Evolutionary conservation across 225 moss, liverwort and hornwort genomes (phyloP).

Genomic region (Polytrichum formosum): DNA sequence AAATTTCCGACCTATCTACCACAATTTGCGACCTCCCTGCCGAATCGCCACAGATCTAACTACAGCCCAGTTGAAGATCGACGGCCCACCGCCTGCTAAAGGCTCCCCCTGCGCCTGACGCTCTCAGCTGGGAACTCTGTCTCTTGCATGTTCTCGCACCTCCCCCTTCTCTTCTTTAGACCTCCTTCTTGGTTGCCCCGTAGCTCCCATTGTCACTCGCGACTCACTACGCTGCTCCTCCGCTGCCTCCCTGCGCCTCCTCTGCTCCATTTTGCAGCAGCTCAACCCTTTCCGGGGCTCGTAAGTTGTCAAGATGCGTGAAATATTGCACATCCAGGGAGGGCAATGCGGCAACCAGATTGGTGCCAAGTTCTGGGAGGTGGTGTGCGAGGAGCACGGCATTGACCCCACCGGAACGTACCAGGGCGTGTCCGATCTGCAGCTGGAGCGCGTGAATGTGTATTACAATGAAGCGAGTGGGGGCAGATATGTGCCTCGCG

Average conservation of each 20-base stretch:
- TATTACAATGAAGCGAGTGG: slow-evolving; percentile 61
- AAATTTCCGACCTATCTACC: too few species aligned
- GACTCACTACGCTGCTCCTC: not conserved
- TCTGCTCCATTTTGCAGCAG: not conserved
- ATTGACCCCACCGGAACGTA: slow-evolving; percentile 51
- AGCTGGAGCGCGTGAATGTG: slow-evolving; percentile 58
- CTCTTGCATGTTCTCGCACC: too few species aligned
- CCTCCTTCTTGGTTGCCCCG: too few species aligned
- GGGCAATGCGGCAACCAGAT: slow-evolving; percentile 66
- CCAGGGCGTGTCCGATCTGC: slow-evolving; percentile 51
- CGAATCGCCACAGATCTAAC: not conserved
- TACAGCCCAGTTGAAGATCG: not conserved
- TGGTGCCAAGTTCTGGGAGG: slow-evolving; percentile 61
- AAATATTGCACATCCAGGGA: slow-evolving; percentile 57
- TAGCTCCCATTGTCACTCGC: too few species aligned
- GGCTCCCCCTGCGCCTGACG: too few species aligned
- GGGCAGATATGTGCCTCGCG: slow-evolving; percentile 46
- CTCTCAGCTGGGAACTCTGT: too few species aligned
- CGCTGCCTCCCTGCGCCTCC: not conserved
- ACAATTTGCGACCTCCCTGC: not conserved
- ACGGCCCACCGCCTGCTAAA: not conserved
- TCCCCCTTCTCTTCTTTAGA: too few species aligned
- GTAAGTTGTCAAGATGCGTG: slow-evolving; percentile 28
- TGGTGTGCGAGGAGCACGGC: slow-evolving; percentile 60
- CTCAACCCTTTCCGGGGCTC: not conserved